phyloP scores from a whole-genome alignment of 108 stramenopile species.

The Pelagomonas calceolata region DNA sequence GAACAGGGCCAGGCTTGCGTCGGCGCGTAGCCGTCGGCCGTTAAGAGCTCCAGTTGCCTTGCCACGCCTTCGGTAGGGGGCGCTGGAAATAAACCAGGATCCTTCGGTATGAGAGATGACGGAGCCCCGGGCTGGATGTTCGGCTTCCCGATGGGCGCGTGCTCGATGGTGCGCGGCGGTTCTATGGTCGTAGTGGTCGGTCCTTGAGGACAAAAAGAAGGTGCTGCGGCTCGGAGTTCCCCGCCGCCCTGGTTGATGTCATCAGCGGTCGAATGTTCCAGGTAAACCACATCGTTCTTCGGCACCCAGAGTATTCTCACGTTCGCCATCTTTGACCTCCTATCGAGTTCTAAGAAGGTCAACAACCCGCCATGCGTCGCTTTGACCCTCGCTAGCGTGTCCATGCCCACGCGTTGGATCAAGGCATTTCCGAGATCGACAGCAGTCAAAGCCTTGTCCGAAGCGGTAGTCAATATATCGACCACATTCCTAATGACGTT shows the following conservation, averaged over 20 bases:
- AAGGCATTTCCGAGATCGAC: conserved; percentile 21
- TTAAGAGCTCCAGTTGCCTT: background rate
- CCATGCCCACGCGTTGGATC: conserved; percentile 13
- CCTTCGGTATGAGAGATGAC: background rate
- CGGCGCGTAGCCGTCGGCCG: conserved; percentile 4
- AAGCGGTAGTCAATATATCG: conserved; percentile 3
- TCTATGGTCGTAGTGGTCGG: too few species aligned
- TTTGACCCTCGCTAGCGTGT: conserved; percentile 3
- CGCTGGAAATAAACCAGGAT: too few species aligned
- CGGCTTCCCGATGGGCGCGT: background rate
- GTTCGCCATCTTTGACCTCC: too few species aligned
- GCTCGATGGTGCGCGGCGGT: too few species aligned
- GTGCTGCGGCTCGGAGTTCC: too few species aligned
- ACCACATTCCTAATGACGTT: background rate
- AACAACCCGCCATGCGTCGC: conserved; percentile 13
- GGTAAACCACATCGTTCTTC: conserved; percentile 12
- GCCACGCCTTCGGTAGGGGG: background rate
- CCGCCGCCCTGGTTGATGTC: too few species aligned
- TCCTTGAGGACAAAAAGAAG: background rate
- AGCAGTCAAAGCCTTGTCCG: conserved; percentile 1
- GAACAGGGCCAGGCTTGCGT: conserved; percentile 6
- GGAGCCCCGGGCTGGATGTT: background rate
- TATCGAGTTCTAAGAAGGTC: conserved; percentile 8
- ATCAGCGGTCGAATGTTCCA: background rate
- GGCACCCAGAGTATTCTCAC: conserved; percentile 14